These are phyloP conservation scores for Ganoderma resinaceum DNA, from an alignment of 1,284 basidiomycete species.

Conservation along the genomic window DNA sequence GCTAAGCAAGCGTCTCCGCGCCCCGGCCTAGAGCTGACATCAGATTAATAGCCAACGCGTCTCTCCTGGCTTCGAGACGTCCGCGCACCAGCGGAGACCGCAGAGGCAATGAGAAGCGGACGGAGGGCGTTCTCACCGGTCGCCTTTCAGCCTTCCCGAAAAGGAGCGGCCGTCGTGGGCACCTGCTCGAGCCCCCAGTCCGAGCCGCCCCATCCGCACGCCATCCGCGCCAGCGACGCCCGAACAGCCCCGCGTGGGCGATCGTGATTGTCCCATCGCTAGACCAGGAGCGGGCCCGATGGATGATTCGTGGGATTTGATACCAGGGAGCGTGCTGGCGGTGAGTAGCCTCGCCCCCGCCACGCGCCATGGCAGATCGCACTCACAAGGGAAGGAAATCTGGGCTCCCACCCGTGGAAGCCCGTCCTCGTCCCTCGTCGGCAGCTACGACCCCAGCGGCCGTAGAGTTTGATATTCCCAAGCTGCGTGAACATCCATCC, in stretches of 20 bases:
- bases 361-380: constrained; percentile 32
- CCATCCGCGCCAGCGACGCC: constrained; percentile 16
- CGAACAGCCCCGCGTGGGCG: constrained; percentile 11
- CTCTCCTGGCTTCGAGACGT: not conserved
- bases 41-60: constrained; percentile 1
- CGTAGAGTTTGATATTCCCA: constrained; percentile 29
- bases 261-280: constrained; percentile 4
- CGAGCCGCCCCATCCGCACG: constrained; percentile 20
- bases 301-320: constrained; percentile 14
- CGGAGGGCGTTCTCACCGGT: constrained; percentile 27
- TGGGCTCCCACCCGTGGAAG: constrained; percentile 23
- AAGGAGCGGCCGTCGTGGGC: constrained; percentile 27
- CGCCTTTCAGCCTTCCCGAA: constrained; percentile 36
- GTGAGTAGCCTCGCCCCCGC: constrained; percentile 33
- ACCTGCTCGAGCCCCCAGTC: constrained; percentile 19
- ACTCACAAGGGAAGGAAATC: constrained; percentile 33
- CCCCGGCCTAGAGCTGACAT: not conserved
- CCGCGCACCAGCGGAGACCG: not conserved
- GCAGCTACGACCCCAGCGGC: constrained; percentile 26
- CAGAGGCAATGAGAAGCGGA: constrained; percentile 10
- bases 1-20: not conserved
- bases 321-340: constrained; percentile 22
- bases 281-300: constrained; percentile 10
- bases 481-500: too few relatives aligned
- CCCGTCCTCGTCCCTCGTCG: constrained; percentile 14